Evolutionary conservation across 164 flowering plant genomes (phyloP).

Genomic region (Santalum album): DNA sequence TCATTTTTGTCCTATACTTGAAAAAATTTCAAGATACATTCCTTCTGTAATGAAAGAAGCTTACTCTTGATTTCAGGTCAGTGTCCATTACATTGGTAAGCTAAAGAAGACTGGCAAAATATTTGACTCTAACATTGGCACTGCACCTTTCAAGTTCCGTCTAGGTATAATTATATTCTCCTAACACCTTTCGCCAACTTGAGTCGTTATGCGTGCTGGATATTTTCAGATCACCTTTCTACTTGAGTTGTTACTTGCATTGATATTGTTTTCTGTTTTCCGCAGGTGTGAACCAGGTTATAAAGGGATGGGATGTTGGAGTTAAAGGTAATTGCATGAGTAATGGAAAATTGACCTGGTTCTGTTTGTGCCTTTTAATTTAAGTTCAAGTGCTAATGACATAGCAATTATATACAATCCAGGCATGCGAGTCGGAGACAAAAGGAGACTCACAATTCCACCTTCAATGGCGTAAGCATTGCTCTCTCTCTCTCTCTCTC

Average conservation of each 20-base stretch:
- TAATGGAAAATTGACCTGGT: neutral
- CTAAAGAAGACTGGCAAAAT: conserved; percentile 65
- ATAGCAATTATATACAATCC: conserved; percentile 2
- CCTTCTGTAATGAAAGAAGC: neutral
- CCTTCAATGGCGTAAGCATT: conserved; percentile 89
- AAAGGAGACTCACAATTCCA: conserved; percentile 84
- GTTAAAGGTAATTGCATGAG: conserved; percentile 47
- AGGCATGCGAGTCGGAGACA: conserved; percentile 98
- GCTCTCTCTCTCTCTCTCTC: neutral
- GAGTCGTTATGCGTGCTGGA: too few species aligned
- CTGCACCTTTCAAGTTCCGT: conserved; percentile 70
- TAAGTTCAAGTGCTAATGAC: neutral
- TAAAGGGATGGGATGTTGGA: conserved; percentile 91
- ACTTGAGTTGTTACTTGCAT: neutral
- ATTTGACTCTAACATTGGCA: conserved; percentile 73
- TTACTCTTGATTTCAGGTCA: conserved; percentile 52
- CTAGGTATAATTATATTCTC: conserved; percentile 40
- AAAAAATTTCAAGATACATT: too few species aligned
- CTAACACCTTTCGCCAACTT: neutral
- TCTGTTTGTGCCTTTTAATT: neutral
- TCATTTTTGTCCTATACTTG: neutral
- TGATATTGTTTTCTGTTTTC: conserved; percentile 5
- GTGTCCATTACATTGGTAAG: conserved; percentile 78
- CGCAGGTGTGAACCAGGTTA: conserved; percentile 79
- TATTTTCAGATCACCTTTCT: too few species aligned